Conservation (phyloP, 2,329 filamentous ascomycete species). For the Tolypocladium inflatum region DNA sequence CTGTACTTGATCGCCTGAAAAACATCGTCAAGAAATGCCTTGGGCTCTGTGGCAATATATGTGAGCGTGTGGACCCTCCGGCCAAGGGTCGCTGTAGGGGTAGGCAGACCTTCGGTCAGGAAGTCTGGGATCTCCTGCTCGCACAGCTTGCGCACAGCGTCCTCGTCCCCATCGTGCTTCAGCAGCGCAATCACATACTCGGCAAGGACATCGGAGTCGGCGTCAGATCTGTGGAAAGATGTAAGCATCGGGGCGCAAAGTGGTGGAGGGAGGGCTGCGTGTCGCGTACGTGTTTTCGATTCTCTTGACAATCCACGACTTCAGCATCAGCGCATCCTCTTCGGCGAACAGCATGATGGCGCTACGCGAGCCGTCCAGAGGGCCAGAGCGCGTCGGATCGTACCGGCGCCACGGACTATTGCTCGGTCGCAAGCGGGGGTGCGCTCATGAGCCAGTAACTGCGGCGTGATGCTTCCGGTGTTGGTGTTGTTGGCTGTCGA, state of each 20-base stretch:
- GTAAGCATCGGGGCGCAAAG: slow-evolving; percentile 2
- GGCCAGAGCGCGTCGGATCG: background rate
- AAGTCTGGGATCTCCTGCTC: slow-evolving; percentile 68
- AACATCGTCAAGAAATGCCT: slow-evolving; percentile 59
- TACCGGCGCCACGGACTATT: background rate
- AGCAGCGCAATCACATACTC: slow-evolving; percentile 77
- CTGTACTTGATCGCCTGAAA: slow-evolving; percentile 56
- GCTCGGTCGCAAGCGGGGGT: background rate
- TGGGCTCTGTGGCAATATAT: slow-evolving; percentile 17
- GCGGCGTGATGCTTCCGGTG: background rate
- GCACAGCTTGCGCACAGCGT: slow-evolving; percentile 58
- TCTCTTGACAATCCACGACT: slow-evolving; percentile 69
- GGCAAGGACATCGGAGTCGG: slow-evolving; percentile 71
- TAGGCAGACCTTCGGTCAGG: slow-evolving; percentile 47
- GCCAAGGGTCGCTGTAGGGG: slow-evolving; percentile 15
- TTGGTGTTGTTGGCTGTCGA: background rate
- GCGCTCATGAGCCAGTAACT: background rate
- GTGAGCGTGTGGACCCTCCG: background rate
- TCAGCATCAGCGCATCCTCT: slow-evolving; percentile 53
- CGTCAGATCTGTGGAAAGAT: slow-evolving; percentile 51
- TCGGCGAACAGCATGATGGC: slow-evolving; percentile 51
- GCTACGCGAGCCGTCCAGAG: background rate
- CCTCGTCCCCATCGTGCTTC: slow-evolving; percentile 55
- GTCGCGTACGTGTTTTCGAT: slow-evolving; percentile 61
- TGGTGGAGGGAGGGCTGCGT: background rate